These are phyloP conservation scores for Atkinsonella texensis DNA, from an alignment of 2,329 filamentous ascomycete species.

Conservation along the genomic window DNA sequence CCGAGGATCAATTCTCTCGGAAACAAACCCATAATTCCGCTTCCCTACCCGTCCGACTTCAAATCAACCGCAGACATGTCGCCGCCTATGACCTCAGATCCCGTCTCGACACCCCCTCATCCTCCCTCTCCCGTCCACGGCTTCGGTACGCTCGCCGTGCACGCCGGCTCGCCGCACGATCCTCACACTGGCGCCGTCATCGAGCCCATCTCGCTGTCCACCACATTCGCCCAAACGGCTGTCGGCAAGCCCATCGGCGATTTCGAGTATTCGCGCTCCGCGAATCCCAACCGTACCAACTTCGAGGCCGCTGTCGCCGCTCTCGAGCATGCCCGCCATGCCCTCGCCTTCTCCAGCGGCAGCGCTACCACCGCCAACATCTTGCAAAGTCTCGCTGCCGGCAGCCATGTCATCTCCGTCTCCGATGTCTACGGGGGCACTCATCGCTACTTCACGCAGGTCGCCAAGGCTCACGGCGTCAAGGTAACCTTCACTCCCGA, in stretches of 20 bases:
- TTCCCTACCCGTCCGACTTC: not conserved
- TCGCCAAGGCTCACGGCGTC: conserved; percentile 87
- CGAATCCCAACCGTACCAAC: conserved; percentile 91
- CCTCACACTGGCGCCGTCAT: conserved; percentile 90
- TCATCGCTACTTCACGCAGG: conserved; percentile 97
- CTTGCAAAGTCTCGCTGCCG: conserved; percentile 80
- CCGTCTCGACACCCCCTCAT: conserved; percentile 62
- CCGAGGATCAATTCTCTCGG: not conserved
- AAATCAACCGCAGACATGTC: conserved; percentile 13
- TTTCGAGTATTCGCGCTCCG: conserved; percentile 88
- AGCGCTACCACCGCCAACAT: conserved; percentile 89
- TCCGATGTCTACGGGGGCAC: conserved; percentile 97
- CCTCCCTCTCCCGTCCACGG: conserved; percentile 60
- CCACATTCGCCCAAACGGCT: conserved; percentile 84
- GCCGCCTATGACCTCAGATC: conserved; percentile 26
- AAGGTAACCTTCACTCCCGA: conserved; percentile 87
- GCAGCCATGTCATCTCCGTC: conserved; percentile 90
- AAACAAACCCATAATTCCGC: not conserved
- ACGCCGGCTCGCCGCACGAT: conserved; percentile 86
- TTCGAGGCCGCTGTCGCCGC: conserved; percentile 88
- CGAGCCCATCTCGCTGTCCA: conserved; percentile 88
- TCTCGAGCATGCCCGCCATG: conserved; percentile 84
- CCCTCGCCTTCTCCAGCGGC: conserved; percentile 87
- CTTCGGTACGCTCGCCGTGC: conserved; percentile 90
- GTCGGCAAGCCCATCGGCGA: conserved; percentile 78